Conservation (phyloP, 257 asterid species). For the Nicotiana tomentosiformis region DNA sequence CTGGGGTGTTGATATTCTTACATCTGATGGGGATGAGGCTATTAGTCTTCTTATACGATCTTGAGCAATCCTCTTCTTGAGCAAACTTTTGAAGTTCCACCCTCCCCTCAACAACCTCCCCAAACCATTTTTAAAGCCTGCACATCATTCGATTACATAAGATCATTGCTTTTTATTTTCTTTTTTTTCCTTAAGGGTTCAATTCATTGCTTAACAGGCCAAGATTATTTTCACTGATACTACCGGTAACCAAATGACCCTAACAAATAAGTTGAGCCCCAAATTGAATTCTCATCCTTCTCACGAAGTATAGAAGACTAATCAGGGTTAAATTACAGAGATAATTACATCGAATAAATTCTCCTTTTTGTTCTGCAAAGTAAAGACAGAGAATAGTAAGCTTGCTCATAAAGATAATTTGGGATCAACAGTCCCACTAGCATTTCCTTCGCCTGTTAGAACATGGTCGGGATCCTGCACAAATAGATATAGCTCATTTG, state of each 20-base stretch:
- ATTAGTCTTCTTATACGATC: too few relatives aligned
- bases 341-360: background rate
- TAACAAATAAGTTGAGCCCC: background rate
- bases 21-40: too few relatives aligned
- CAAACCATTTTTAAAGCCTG: too few relatives aligned
- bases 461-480: conserved; percentile 76
- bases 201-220: background rate
- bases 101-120: too few relatives aligned
- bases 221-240: too few relatives aligned
- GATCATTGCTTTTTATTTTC: too few relatives aligned
- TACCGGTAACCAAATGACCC: background rate
- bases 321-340: background rate
- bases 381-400: background rate
- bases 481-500: background rate
- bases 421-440: conserved; percentile 70
- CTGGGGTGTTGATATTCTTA: too few relatives aligned
- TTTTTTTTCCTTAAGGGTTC: too few relatives aligned
- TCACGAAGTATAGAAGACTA: background rate
- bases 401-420: conserved; percentile 39
- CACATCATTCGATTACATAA: too few relatives aligned
- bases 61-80: too few relatives aligned
- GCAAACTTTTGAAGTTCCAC: too few relatives aligned
- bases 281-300: background rate
- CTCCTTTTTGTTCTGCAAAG: background rate
- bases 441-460: conserved; percentile 77